Conservation (phyloP, 768 basidiomycete species). For the Crepidotus variabilis region DNA sequence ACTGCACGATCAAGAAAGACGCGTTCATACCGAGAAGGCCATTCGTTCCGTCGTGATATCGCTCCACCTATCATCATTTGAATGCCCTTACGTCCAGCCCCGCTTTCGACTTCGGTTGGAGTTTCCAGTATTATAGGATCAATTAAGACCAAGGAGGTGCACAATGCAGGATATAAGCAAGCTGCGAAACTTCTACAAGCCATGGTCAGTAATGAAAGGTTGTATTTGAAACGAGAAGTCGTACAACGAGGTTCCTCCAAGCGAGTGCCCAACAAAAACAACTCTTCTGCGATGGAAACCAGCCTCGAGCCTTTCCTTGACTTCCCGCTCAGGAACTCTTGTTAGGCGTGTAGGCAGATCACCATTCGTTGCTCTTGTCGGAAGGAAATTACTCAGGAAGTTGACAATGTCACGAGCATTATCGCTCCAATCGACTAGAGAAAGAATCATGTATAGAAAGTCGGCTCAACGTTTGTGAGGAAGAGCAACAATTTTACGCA, state of each 20-base stretch:
- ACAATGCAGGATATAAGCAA: conserved; percentile 57
- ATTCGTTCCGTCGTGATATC: conserved; percentile 53
- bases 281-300: conserved; percentile 57
- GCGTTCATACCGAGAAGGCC: conserved; percentile 52
- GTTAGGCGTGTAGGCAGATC: conserved; percentile 50
- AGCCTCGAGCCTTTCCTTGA: conserved; percentile 32
- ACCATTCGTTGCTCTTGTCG: conserved; percentile 29
- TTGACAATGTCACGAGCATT: conserved; percentile 75
- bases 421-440: conserved; percentile 73
- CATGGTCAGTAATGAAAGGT: neutral
- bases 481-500: conserved; percentile 26
- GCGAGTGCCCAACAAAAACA: conserved; percentile 77
- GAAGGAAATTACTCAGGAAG: conserved; percentile 69
- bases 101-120: conserved; percentile 8
- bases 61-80: conserved; percentile 38
- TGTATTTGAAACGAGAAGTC: neutral
- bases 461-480: neutral
- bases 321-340: conserved; percentile 40
- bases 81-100: neutral
- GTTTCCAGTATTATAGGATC: conserved; percentile 68
- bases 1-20: neutral
- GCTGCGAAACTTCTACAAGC: conserved; percentile 58
- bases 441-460: neutral
- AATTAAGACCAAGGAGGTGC: conserved; percentile 67
- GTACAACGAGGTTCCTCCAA: conserved; percentile 75